Conservation (phyloP, 306 rosid genomes). For the Datisca glomerata region DNA sequence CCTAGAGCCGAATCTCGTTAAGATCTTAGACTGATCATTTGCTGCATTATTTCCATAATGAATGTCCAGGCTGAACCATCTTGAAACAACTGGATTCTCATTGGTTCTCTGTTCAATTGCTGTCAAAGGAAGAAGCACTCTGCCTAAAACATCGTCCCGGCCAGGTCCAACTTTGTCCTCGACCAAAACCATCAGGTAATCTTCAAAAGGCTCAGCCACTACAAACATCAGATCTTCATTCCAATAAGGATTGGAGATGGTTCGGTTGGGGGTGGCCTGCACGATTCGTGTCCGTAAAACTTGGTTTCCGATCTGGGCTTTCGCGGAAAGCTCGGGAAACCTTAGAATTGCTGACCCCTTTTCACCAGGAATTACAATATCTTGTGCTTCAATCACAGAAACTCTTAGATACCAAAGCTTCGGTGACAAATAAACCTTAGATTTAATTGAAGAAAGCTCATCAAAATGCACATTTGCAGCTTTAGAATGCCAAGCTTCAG, state of each 20-base stretch:
- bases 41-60: conserved; percentile 11
- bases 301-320: conserved; percentile 42
- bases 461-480: conserved; percentile 51
- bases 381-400: conserved; percentile 45
- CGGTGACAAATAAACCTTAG: conserved; percentile 59
- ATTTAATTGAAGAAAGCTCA: conserved; percentile 45
- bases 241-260: conserved; percentile 47
- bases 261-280: conserved; percentile 26
- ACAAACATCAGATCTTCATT: conserved; percentile 49
- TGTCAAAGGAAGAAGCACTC: conserved; percentile 27
- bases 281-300: conserved; percentile 36
- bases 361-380: conserved; percentile 27
- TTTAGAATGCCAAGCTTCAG: conserved; percentile 58
- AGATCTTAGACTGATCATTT: conserved; percentile 21
- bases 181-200: conserved; percentile 29
- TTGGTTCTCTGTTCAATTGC: conserved; percentile 32
- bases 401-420: conserved; percentile 49
- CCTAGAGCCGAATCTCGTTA: conserved; percentile 39
- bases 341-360: conserved; percentile 31
- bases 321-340: conserved; percentile 39
- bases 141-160: conserved; percentile 34
- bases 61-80: conserved; percentile 52
- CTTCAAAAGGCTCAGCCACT: conserved; percentile 52
- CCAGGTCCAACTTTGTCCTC: conserved; percentile 42
- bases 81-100: conserved; percentile 36